Evolutionary conservation across 2,329 filamentous ascomycete species (phyloP), one percentile per base, ranked within the genome.

Genomic region (Setomelanomma holmii): DNA sequence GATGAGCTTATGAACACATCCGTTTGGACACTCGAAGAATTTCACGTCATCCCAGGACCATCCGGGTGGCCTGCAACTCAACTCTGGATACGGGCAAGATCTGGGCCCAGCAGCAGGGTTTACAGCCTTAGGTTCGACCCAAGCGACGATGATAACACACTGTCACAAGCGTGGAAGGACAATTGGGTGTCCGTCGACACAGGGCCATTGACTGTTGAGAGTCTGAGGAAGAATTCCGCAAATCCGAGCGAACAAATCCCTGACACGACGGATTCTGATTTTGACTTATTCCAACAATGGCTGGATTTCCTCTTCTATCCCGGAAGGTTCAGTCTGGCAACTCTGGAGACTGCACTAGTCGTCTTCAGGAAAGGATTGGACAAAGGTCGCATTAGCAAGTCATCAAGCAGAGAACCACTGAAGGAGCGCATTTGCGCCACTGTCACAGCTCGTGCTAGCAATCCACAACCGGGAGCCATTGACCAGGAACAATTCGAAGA

Each of bases 221-320:
- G 68, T 14, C 53, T 81, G 27, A 76, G 71, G 52, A 56, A 64
- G 10, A 69, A 71, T 38, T 63, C 72, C 1, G 67, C 74, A 11
- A 78, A 74, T 41, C 76, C 77, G 1, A 71, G 67, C 16, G 73
- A 73, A 44, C 63, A 66, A 19, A 70, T 71, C 12, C 47, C 51
- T 27, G 63, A 71, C 23, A 53, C 54, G n/a, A 60, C 65, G 2
- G 65, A 72, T 4, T 58, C 52, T 27, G 82, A 85, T 23, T 88
- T 93, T 51, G 45, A 56, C 43, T n/a, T 63, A 33, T 45, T 53
- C 51, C 91, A 96, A 64, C 89, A 89, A 71, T 99, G 95, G 95
- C 78, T 97, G 7, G 82, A 89, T 22, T 89, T 89, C 60, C 86
- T 99, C 51, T 84, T 98, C 64, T 87, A 86, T 53, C 93, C 95